phyloP scores from a whole-genome alignment of 2,329 filamentous ascomycete species.

The Aspergillus latus region DNA sequence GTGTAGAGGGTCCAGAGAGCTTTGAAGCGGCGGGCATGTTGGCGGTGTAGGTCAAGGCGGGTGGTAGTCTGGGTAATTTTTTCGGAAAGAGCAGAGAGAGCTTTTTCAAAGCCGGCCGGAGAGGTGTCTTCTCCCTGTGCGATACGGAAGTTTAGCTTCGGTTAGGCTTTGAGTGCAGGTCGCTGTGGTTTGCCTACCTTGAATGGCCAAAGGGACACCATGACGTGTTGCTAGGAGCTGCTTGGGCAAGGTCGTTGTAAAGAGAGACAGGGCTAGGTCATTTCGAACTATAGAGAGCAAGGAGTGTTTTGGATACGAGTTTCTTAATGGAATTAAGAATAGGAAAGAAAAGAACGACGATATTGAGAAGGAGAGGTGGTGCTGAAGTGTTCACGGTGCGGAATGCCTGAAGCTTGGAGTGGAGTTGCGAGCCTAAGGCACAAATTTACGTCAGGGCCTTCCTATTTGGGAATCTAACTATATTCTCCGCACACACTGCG shows the following conservation, averaged over 20 bases:
- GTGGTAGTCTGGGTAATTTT: slow-evolving; percentile 77
- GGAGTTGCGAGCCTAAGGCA: slow-evolving; percentile 2
- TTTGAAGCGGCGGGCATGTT: slow-evolving; percentile 72
- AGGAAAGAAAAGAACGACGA: slow-evolving; percentile 10
- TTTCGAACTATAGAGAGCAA: slow-evolving; percentile 1
- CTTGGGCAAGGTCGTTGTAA: neutral
- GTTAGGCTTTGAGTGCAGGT: neutral
- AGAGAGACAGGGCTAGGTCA: slow-evolving; percentile 10
- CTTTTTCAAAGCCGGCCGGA: slow-evolving; percentile 89
- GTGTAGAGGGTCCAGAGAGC: slow-evolving; percentile 90
- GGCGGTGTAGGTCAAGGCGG: slow-evolving; percentile 70
- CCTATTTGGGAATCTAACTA: neutral
- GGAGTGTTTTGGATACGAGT: neutral
- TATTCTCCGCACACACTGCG: neutral
- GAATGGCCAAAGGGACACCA: slow-evolving; percentile 88
- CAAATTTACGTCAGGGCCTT: neutral
- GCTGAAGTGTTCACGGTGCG: neutral
- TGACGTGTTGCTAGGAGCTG: slow-evolving; percentile 36
- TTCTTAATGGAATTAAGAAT: neutral
- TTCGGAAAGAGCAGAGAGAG: slow-evolving; percentile 73
- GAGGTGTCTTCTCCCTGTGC: slow-evolving; percentile 73
- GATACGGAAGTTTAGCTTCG: slow-evolving; percentile 2
- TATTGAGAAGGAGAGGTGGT: slow-evolving; percentile 2
- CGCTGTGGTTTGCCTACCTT: slow-evolving; percentile 60
- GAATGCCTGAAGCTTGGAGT: neutral